Conservation (phyloP, 352 stramenopile species). For the Globisporangium viniferum region DNA sequence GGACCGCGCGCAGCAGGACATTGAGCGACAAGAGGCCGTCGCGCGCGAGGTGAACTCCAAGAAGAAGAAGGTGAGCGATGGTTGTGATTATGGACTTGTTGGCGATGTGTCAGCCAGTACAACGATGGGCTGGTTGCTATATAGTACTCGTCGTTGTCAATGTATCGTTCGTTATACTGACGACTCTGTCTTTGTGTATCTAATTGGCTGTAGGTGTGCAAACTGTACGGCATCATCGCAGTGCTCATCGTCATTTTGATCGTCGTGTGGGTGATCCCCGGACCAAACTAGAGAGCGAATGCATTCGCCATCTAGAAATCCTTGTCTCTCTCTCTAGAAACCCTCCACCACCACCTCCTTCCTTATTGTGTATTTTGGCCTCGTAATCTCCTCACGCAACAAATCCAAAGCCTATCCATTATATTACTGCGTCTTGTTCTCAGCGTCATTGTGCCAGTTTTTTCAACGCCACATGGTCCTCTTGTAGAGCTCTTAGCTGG, state of each 20-base stretch:
- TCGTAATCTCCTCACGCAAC: background rate
- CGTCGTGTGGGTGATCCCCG: constrained; percentile 52
- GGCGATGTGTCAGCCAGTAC: background rate
- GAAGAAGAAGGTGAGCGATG: constrained; percentile 54
- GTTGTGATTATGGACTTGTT: background rate
- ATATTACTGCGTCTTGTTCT: background rate
- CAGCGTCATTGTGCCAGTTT: too few relatives aligned
- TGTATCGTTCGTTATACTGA: constrained; percentile 3
- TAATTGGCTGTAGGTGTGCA: constrained; percentile 36
- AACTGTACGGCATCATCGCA: constrained; percentile 70
- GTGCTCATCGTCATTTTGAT: constrained; percentile 62
- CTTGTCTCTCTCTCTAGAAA: background rate
- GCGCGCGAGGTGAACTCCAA: constrained; percentile 63
- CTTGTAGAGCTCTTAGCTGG: background rate
- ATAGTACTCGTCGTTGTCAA: background rate
- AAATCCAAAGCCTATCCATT: constrained; percentile 3
- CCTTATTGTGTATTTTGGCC: constrained; percentile 1
- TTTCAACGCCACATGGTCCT: too few relatives aligned
- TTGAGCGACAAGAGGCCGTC: constrained; percentile 55
- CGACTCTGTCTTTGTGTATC: background rate
- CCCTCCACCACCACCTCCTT: background rate
- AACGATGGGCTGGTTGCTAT: background rate
- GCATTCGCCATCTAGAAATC: background rate
- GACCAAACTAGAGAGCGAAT: constrained; percentile 3
- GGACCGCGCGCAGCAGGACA: constrained; percentile 57